Percentiles rank a stretch among this genome's conserved stretches.
Conservation (phyloP, 139 green algal genomes). For the Zygnema cylindricum region DNA sequence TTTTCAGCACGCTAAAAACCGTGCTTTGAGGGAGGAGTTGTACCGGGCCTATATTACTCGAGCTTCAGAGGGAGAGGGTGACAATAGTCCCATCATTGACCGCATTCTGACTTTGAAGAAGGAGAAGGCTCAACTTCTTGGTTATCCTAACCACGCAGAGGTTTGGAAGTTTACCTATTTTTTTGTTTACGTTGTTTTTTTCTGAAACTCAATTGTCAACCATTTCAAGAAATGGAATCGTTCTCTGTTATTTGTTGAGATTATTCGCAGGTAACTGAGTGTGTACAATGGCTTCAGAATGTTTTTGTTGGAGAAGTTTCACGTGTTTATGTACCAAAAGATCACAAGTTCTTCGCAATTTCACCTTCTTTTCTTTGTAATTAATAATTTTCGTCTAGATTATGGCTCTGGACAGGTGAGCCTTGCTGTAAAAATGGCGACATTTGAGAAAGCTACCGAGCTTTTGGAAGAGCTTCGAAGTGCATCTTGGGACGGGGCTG, state of each 20-base stretch:
- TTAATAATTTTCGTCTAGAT: too few relatives aligned
- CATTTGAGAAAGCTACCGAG: conserved; percentile 71
- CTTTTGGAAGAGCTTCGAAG: conserved; percentile 91
- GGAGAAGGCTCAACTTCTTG: conserved; percentile 91
- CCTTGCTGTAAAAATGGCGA: conserved; percentile 60
- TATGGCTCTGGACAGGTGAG: conserved; percentile 26
- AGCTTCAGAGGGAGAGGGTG: conserved; percentile 73
- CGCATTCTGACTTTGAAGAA: conserved; percentile 78
- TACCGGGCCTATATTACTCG: conserved; percentile 89
- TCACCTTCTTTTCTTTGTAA: too few relatives aligned
- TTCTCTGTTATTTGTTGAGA: too few relatives aligned
- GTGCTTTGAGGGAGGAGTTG: conserved; percentile 89
- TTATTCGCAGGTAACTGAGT: too few relatives aligned
- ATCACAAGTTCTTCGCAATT: too few relatives aligned
- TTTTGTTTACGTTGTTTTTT: too few relatives aligned
- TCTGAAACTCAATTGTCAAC: too few relatives aligned
- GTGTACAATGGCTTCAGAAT: too few relatives aligned
- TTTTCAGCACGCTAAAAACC: conserved; percentile 80
- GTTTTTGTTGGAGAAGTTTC: too few relatives aligned
- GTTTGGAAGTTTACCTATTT: conserved; percentile 57
- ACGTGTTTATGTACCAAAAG: too few relatives aligned
- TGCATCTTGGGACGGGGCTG: conserved; percentile 69
- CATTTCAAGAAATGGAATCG: too few relatives aligned
- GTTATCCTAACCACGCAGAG: conserved; percentile 84
- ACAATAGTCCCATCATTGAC: conserved; percentile 93